Evolutionary conservation across 2,329 filamentous ascomycete genomes (phyloP).

Genomic region (Huntiella decipiens): DNA sequence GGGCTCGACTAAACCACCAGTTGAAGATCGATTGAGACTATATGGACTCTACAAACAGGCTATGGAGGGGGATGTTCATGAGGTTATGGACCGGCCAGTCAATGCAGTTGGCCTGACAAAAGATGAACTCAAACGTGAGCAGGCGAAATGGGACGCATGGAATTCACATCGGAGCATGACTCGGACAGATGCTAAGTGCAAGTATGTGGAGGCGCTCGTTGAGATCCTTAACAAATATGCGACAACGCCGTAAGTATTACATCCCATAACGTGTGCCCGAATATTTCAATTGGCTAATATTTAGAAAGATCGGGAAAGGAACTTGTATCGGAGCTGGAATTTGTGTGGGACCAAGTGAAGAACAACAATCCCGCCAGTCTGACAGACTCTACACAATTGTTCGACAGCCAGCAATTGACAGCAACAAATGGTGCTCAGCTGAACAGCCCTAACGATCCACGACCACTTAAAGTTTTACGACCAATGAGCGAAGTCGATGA

Average conservation of each 20-base stretch:
- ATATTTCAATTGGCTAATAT: neutral
- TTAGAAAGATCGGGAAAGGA: slow-evolving; percentile 52
- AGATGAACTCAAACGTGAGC: slow-evolving; percentile 39
- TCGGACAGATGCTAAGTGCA: slow-evolving; percentile 80
- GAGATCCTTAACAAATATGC: slow-evolving; percentile 95
- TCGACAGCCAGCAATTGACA: slow-evolving; percentile 17
- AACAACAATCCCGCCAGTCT: slow-evolving; percentile 51
- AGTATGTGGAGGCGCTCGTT: slow-evolving; percentile 85
- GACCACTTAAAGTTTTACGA: slow-evolving; percentile 51
- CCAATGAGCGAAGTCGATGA: slow-evolving; percentile 75
- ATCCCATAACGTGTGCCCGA: neutral
- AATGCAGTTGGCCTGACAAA: slow-evolving; percentile 25
- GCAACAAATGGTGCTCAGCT: neutral
- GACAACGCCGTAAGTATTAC: slow-evolving; percentile 47
- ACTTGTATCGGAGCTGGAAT: slow-evolving; percentile 86
- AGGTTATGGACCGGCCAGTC: slow-evolving; percentile 71
- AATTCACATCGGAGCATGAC: slow-evolving; percentile 66
- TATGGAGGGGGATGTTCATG: slow-evolving; percentile 94
- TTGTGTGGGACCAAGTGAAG: slow-evolving; percentile 97
- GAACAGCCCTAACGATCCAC: slow-evolving; percentile 15
- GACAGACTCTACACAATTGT: slow-evolving; percentile 35
- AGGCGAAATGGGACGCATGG: slow-evolving; percentile 85
- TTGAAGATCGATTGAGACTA: slow-evolving; percentile 66
- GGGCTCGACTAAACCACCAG: slow-evolving; percentile 72
- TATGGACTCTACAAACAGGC: slow-evolving; percentile 99